Evolutionary conservation across 164 flowering plant genomes (phyloP).

Genomic region (Santalum album): DNA sequence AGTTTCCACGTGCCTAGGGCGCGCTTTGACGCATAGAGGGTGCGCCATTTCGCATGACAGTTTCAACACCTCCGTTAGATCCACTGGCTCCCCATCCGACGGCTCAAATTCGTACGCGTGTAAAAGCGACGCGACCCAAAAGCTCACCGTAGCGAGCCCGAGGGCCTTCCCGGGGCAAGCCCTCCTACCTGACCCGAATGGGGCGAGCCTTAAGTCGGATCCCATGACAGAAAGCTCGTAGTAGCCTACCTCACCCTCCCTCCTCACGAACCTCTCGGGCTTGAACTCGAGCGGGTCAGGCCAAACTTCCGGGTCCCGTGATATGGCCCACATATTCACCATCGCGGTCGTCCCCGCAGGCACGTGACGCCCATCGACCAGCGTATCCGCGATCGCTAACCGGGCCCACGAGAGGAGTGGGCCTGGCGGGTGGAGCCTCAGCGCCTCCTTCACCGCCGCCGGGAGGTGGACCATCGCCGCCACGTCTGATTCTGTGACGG

Average conservation of each 20-base stretch:
- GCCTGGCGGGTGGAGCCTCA: too few relatives aligned
- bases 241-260: slow-evolving; percentile 19
- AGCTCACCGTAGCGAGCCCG: slow-evolving; percentile 44
- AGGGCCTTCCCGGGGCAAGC: slow-evolving; percentile 53
- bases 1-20: too few relatives aligned
- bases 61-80: slow-evolving; percentile 32
- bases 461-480: slow-evolving; percentile 30
- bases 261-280: slow-evolving; percentile 40
- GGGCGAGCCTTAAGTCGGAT: slow-evolving; percentile 54
- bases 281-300: slow-evolving; percentile 31
- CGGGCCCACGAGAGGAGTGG: slow-evolving; percentile 74
- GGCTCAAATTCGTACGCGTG: slow-evolving; percentile 43
- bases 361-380: slow-evolving; percentile 18
- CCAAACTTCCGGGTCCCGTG: slow-evolving; percentile 49
- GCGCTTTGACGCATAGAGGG: slow-evolving; percentile 24
- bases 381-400: slow-evolving; percentile 22
- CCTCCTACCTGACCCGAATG: too few relatives aligned
- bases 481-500: slow-evolving; percentile 31
- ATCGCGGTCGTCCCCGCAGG: slow-evolving; percentile 28
- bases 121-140: slow-evolving; percentile 53
- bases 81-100: slow-evolving; percentile 10
- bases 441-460: too few relatives aligned
- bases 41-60: slow-evolving; percentile 53
- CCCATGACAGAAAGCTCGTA: slow-evolving; percentile 44
- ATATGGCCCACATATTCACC: slow-evolving; percentile 34